Evolutionary conservation across 2,329 filamentous ascomycete genomes (phyloP).

Genomic region (Neoscytalidium dimidiatum): DNA sequence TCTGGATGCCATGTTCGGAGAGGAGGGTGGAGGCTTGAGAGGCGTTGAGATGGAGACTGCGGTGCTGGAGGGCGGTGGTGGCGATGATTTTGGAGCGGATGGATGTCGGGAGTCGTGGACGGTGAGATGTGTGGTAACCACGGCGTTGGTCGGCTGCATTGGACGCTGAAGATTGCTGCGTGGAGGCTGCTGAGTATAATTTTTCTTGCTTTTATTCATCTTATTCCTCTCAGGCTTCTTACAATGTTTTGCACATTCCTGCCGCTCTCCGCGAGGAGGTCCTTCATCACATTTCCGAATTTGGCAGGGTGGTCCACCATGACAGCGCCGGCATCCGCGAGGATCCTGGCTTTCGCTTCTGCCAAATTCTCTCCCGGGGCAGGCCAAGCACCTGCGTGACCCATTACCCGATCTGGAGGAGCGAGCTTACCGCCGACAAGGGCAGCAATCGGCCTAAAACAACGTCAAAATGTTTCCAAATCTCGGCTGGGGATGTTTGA

Average conservation of each 20-base stretch:
- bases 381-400: constrained; percentile 75
- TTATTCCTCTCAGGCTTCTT: constrained; percentile 20
- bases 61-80: constrained; percentile 39
- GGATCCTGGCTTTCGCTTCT: constrained; percentile 64
- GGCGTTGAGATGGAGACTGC: constrained; percentile 58
- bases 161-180: constrained; percentile 32
- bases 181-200: not conserved
- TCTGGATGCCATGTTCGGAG: constrained; percentile 50
- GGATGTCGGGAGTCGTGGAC: not conserved
- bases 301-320: constrained; percentile 77
- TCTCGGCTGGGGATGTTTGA: constrained; percentile 19
- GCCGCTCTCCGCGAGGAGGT: constrained; percentile 53
- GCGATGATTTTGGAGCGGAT: not conserved
- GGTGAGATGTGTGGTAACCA: constrained; percentile 42
- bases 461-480: not conserved
- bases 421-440: constrained; percentile 68
- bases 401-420: constrained; percentile 69
- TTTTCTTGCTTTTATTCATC: not conserved
- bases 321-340: constrained; percentile 66
- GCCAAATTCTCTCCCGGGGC: constrained; percentile 66
- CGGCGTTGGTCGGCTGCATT: constrained; percentile 50
- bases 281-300: constrained; percentile 69
- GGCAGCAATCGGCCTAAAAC: constrained; percentile 67
- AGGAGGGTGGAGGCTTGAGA: constrained; percentile 59
- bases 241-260: constrained; percentile 43